Evolutionary conservation across 306 rosid species (phyloP), one percentile per base, ranked within the genome.

Genomic region (Nissolia schottii): DNA sequence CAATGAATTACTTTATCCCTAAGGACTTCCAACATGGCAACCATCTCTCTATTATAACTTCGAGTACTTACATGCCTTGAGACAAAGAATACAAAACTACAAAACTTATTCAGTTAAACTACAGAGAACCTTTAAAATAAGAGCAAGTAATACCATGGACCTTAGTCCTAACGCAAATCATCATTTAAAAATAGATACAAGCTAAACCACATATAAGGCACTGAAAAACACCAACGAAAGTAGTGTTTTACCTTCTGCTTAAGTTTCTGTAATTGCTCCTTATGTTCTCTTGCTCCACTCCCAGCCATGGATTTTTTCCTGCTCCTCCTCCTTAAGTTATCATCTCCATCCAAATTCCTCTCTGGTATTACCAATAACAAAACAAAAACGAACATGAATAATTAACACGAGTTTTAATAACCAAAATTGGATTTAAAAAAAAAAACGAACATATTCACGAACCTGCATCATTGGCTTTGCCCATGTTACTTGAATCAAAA

Each of bases 221-320:
- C 24, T 19, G 15, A 12, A 48, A 54, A 76, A 29, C 49, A 51
- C 18, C 14, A 37, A 37, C 2, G 49, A 18, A 22, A 45, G 15
- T 58, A 64, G 6, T 31, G 20, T 13, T 73, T 29, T 74, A 90
- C 97, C 97, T 93, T 88, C 49, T 87, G 72, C 24, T 69, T 76
- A 45, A 90, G 98, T 59, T 86, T 85, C 66, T 87, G 79, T 13
- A 89, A 78, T 28, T 90, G 94, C 43, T 85, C 90, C 70, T 79
- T 83, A 51, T 93, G 96, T 79, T 85, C 87, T 73, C 40, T 86
- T 10, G 91, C 96, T 77, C 66, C 82, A 46, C 76, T 77, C 31
- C 2, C 64, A 74, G 82, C 20, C 67, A 57, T 59, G 7, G 91
- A 63, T 25, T 64, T 65, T 57, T 49, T 82, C 48, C 28, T 74